A percentile compares a stretch with the other conserved stretches of the same genome.
Conservation (phyloP, 1,139 yeast genomes). For the Saccharomyces hybrid region DNA sequence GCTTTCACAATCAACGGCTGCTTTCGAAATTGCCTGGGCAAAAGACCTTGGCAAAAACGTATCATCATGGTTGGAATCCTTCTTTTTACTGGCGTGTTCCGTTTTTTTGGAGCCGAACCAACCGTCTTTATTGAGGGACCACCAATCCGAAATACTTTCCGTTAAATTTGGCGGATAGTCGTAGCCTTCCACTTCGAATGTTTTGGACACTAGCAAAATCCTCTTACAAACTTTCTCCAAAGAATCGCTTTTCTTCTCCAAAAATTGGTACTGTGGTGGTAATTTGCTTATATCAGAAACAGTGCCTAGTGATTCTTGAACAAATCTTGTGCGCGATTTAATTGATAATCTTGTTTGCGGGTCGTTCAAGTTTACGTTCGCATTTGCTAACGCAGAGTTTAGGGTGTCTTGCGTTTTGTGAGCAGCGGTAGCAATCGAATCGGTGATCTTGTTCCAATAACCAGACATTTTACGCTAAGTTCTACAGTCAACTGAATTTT, state of each 20-base stretch:
- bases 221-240: conserved; percentile 54
- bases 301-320: conserved; percentile 66
- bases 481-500: neutral
- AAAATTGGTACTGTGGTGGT: conserved; percentile 61
- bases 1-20: conserved; percentile 36
- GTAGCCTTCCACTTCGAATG: conserved; percentile 55
- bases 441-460: conserved; percentile 24
- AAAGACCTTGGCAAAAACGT: conserved; percentile 42
- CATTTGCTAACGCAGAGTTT: conserved; percentile 21
- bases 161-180: conserved; percentile 68
- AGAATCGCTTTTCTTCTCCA: conserved; percentile 61
- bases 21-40: conserved; percentile 44
- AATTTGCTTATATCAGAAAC: conserved; percentile 63
- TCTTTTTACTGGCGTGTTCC: conserved; percentile 3
- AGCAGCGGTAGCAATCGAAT: conserved; percentile 25
- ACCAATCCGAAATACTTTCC: conserved; percentile 52
- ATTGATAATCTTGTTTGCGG: conserved; percentile 28
- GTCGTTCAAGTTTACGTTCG: conserved; percentile 21
- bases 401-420: conserved; percentile 26
- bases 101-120: conserved; percentile 12
- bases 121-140: conserved; percentile 32
- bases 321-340: conserved; percentile 26
- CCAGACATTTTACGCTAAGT: conserved; percentile 17
- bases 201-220: conserved; percentile 49
- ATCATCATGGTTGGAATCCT: conserved; percentile 8